phyloP scores from a whole-genome alignment of 169 alveolate species.

The Theileria orientalis region DNA sequence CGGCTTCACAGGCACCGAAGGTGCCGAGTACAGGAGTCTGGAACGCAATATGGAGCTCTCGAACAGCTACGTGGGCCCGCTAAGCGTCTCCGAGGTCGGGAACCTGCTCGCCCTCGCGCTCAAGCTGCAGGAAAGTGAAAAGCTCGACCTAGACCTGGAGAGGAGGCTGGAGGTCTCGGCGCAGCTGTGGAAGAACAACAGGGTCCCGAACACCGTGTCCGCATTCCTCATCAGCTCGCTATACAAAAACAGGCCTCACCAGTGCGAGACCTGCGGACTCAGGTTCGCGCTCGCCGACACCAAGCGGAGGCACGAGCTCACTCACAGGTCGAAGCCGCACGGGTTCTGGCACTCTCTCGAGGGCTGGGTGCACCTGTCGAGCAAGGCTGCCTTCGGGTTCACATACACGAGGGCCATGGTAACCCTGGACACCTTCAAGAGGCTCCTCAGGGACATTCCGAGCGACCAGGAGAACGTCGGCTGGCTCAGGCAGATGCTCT shows the following conservation, averaged over 20 bases:
- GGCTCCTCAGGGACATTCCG: neutral
- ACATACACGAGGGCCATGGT: slow-evolving; percentile 12
- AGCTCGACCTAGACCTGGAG: slow-evolving; percentile 27
- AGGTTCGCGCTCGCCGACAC: slow-evolving; percentile 33
- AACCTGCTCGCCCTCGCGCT: slow-evolving; percentile 48
- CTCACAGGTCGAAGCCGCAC: slow-evolving; percentile 31
- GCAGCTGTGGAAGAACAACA: slow-evolving; percentile 37
- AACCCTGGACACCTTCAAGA: slow-evolving; percentile 15
- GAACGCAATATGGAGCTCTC: slow-evolving; percentile 14
- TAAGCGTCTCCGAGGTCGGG: slow-evolving; percentile 52
- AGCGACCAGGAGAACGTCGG: neutral
- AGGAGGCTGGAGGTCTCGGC: slow-evolving; percentile 38
- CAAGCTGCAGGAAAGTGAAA: slow-evolving; percentile 46
- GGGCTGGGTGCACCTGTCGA: slow-evolving; percentile 38
- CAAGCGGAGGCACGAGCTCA: slow-evolving; percentile 17
- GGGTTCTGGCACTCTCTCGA: slow-evolving; percentile 48
- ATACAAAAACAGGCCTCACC: slow-evolving; percentile 19
- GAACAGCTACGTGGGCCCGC: slow-evolving; percentile 50
- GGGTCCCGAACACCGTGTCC: slow-evolving; percentile 48
- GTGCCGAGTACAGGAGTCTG: slow-evolving; percentile 6
- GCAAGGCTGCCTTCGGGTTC: neutral
- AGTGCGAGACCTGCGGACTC: slow-evolving; percentile 49
- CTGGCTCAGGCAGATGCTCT: slow-evolving; percentile 33
- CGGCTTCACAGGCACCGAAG: neutral
- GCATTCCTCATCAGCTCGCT: slow-evolving; percentile 15